phyloP scores from a whole-genome alignment of 345 rosid species.

The Dipteronia dyeriana region DNA sequence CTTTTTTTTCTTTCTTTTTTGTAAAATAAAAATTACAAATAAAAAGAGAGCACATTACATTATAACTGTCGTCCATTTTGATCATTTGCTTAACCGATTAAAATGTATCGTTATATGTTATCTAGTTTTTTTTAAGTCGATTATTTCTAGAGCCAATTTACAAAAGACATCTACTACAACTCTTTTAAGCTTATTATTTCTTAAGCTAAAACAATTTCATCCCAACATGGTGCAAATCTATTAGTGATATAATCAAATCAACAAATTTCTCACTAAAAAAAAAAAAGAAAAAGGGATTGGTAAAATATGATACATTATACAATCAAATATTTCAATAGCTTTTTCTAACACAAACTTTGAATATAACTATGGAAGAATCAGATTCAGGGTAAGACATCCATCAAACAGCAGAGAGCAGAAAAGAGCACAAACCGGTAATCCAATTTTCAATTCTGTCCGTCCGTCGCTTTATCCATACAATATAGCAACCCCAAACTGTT shows the following conservation, averaged over 20 bases:
- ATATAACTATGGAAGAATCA: slow-evolving; percentile 10
- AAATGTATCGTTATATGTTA: no score
- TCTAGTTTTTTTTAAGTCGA: no score
- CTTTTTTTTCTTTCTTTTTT: no score
- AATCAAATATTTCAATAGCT: background rate
- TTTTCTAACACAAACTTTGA: background rate
- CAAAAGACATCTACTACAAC: no score
- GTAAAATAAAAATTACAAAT: no score
- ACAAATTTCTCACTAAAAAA: slow-evolving; percentile 6
- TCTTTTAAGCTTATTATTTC: no score
- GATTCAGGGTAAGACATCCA: slow-evolving; percentile 14
- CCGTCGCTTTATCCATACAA: background rate
- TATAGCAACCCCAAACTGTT: background rate
- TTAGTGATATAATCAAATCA: background rate
- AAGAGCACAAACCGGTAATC: background rate
- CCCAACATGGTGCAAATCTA: no score
- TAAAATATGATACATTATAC: slow-evolving; percentile 18
- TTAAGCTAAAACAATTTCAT: no score
- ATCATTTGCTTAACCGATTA: no score
- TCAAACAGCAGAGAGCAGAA: slow-evolving; percentile 13
- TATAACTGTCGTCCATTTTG: no score
- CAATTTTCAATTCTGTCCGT: background rate
- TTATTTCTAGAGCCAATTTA: no score
- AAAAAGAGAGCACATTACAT: no score
- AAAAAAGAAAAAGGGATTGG: background rate